phyloP scores from a whole-genome alignment of 352 stramenopile species.

The Pythium periplocum region DNA sequence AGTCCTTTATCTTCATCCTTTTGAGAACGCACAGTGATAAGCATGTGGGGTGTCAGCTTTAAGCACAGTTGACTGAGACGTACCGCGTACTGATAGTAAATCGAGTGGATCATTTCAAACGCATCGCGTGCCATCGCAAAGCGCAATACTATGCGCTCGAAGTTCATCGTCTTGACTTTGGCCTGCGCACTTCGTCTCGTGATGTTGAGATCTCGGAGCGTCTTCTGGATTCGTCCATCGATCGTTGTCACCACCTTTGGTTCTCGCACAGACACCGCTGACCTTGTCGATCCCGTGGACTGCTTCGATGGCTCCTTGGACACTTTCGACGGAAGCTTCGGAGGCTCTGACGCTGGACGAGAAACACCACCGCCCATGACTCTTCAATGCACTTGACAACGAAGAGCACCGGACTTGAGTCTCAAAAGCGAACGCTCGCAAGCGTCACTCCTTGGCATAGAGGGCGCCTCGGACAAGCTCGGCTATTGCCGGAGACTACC shows the following conservation, averaged over 20 bases:
- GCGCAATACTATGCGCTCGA: constrained; percentile 75
- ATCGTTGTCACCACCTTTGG: constrained; percentile 45
- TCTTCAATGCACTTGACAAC: too few relatives aligned
- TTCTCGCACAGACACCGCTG: not conserved
- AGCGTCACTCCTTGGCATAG: too few relatives aligned
- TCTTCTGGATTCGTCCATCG: constrained; percentile 61
- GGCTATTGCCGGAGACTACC: too few relatives aligned
- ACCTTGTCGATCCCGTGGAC: too few relatives aligned
- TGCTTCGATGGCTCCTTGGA: too few relatives aligned
- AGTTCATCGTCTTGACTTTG: constrained; percentile 52
- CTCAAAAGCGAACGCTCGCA: too few relatives aligned
- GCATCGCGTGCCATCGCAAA: constrained; percentile 57
- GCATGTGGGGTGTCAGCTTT: too few relatives aligned
- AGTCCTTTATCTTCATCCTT: constrained; percentile 40
- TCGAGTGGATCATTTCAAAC: constrained; percentile 56
- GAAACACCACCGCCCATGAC: too few relatives aligned
- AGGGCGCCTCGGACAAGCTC: too few relatives aligned
- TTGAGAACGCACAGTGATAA: not conserved
- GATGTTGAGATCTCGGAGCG: constrained; percentile 55
- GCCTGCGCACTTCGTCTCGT: constrained; percentile 31
- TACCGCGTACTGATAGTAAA: constrained; percentile 67
- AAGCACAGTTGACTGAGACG: not conserved
- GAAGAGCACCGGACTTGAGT: too few relatives aligned
- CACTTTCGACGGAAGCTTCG: too few relatives aligned
- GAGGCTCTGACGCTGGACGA: too few relatives aligned